Evolutionary conservation across 163 green algal genomes (phyloP), one percentile per base, ranked within the genome.

Genomic region (Prototheca wickerhamii): DNA sequence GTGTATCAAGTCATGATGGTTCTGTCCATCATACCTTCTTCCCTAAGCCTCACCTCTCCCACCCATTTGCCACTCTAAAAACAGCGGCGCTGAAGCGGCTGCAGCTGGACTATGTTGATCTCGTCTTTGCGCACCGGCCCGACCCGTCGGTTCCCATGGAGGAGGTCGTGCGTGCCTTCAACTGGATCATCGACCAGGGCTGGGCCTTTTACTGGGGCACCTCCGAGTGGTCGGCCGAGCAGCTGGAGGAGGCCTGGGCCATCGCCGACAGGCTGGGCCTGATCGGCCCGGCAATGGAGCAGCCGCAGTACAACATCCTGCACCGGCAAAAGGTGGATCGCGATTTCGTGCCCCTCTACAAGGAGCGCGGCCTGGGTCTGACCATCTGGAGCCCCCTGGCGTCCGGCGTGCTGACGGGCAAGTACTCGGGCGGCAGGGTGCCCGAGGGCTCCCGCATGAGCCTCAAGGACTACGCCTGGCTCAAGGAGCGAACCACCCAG

Each of bases 251-350:
- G 72, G 83, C 79, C 30, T 82, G 67, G 56, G 60, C 42, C 2
- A 64, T 89, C 20, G 86, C 86, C 0, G 68, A 87, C 28, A 67
- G 73, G 10, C 71, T 95, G 51, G 76, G 76, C 25, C 64, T 95
- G 21, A 69, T 90, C 17, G 65, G 67, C 2, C 86, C 86, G 26
- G 58, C 68, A 15, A 68, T 84, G 44, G 87, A 95, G 66, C 87
- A 95, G 76, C 82, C 85, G 0, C 73, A 95, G 73, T 95, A 95
- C 82, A 94, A 95, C 72, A 51, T 95, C n/a, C 82, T 95, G 35
- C 62, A 82, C 6, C 65, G 88, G 17, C 61, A 83, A 4, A 82
- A 86, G 70, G 87, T 91, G 7, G 52, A 76, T 46, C 43, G 57
- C 2, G 86, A 93, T 32, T 92, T 82, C 50, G 40, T 61, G 25